phyloP scores from a whole-genome alignment of 305 asterid species.

The Fraxinus greggii region DNA sequence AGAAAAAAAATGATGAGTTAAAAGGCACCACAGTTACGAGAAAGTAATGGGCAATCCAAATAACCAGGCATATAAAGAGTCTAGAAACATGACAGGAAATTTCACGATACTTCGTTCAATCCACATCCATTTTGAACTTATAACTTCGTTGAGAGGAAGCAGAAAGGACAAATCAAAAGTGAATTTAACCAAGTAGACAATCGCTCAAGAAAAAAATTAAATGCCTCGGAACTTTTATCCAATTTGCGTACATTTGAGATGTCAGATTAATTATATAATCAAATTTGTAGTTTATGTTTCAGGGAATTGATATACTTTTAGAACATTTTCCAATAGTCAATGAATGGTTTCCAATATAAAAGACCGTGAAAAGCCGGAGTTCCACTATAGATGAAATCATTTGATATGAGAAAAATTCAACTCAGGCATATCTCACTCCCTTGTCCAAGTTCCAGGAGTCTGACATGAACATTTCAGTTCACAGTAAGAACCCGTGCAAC shows the following conservation, averaged over 20 bases:
- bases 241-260: not conserved
- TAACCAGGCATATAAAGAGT: not conserved
- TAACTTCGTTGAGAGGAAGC: not conserved
- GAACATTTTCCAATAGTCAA: not conserved
- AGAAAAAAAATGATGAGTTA: constrained; percentile 18
- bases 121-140: not conserved
- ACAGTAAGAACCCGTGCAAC: not conserved
- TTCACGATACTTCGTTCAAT: not conserved
- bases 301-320: not conserved
- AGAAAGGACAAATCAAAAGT: not conserved
- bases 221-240: not conserved
- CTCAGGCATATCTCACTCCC: not conserved
- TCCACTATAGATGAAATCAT: not conserved
- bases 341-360: not conserved
- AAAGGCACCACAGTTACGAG: not conserved
- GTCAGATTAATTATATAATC: not conserved
- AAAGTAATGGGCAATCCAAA: not conserved
- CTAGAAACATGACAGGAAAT: not conserved
- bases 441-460: not conserved
- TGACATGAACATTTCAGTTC: not conserved
- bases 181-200: not conserved
- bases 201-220: not conserved
- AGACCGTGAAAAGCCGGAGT: not conserved
- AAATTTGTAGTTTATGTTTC: not conserved
- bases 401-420: not conserved